Evolutionary conservation across 2,329 filamentous ascomycete genomes (phyloP).

Genomic region (Ceratocystis variospora): DNA sequence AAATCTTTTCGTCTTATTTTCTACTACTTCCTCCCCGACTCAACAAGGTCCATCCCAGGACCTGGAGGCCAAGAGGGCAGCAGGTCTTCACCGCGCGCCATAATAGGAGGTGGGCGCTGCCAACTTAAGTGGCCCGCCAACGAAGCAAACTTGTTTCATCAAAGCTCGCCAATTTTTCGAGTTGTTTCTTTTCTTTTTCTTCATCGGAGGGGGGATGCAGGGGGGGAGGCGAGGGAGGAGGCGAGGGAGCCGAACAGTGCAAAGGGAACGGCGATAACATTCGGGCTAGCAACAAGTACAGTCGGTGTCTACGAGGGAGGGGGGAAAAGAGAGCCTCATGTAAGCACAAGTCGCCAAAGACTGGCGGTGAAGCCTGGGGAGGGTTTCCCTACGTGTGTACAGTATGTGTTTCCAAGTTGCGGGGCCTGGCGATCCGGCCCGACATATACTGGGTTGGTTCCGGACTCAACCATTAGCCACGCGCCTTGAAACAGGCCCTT

Average conservation of each 20-base stretch:
- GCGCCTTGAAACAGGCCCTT: no score
- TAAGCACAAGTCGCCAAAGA: not conserved
- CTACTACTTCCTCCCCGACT: not conserved
- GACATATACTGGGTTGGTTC: not conserved
- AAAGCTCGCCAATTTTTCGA: not conserved
- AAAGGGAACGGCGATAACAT: not conserved
- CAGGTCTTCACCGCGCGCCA: not conserved
- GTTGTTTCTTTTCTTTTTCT: not conserved
- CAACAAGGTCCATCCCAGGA: constrained; percentile 4
- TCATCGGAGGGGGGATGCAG: no score
- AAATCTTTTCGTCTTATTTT: not conserved
- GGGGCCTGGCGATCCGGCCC: not conserved
- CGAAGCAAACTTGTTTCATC: not conserved
- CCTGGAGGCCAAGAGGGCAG: not conserved
- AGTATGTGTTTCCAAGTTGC: not conserved
- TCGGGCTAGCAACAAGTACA: not conserved
- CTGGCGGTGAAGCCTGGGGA: not conserved
- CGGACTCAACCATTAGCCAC: not conserved
- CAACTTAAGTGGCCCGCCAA: not conserved
- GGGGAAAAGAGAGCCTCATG: not conserved
- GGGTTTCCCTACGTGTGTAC: not conserved
- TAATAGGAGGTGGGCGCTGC: not conserved
- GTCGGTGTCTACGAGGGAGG: no score
- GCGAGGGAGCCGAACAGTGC: not conserved
- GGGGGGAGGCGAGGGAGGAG: not conserved